Evolutionary conservation across 306 rosid species (phyloP), one percentile per base, ranked within the genome.

Genomic region (Spatholobus suberectus): DNA sequence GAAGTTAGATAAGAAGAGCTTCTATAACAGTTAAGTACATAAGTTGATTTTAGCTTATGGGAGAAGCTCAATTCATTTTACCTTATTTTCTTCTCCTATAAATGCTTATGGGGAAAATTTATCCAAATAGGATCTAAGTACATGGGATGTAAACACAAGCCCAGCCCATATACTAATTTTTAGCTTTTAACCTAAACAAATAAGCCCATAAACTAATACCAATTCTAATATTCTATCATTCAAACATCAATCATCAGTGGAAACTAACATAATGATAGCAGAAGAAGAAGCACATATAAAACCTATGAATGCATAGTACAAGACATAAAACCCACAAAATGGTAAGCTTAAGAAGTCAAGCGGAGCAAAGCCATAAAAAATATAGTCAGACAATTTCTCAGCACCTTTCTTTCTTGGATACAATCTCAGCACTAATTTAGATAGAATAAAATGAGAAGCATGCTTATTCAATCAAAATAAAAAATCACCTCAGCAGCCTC

Each of bases 401-500:
- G 67, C 27, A 9, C 66, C 44, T 40, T 26, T 54, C 13, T 40
- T 78, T 26, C 23, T 40, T 6, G 44, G 71, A 18, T 73, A 61
- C 65, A 62, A 62, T 46, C 51, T 47, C 46, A 63, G 52, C 23
- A 81, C 68, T 41, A 41, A n/a, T 65, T 34, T 57, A 24, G 67
- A 43, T 23, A 59, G 46, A 54, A 80, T 21, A 26, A 62, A 66
- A 57, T 51, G 62, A 83, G 68, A 51, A 75, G 81, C 70, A 79
- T 43, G 74, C 72, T 68, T 55, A 70, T 57, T 66, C 57, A 84
- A 75, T 73, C 49, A 87, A 75, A 26, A 76, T 70, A 57, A 69
- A 78, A 62, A 87, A 77, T 74, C 85, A 94, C 99, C 99, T 92
- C 93, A 83, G 98, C 98, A 85, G 96, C 99, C 87, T 89, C 98